Evolutionary conservation across 208 protist species (phyloP), one percentile per base, ranked within the genome.

Genomic region (Trypanosomatidae sp.): DNA sequence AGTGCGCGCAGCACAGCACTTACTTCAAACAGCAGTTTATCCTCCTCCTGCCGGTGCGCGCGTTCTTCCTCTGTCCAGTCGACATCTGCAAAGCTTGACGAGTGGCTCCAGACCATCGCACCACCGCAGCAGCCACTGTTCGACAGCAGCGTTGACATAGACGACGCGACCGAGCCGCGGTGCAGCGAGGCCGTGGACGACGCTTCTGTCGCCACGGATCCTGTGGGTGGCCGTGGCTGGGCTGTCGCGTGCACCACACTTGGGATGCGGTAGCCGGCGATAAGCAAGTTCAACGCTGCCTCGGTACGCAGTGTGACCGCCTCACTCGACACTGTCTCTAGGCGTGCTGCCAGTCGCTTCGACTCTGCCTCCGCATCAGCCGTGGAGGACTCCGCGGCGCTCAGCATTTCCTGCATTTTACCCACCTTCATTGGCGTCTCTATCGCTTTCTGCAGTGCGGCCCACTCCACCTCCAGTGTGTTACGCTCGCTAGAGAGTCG

Each of bases 401-500:
- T 44, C 66, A 78, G 73, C 62, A 89, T 64, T 41, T 53, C 43
- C 33, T 81, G 28, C 46, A 82, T 79, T 62, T 90, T 58, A 33
- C 43, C 64, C 33, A 87, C 59, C 15, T 86, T 81, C 28, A 76
- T 44, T 13, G 79, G 69, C 39, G 71, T 84, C 44, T 75, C 70
- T 44, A 83, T 49, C 22, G 69, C 70, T 33, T 71, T 82, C 75
- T 90, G 80, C 73, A 91, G 66, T 59, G 70, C 71, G 36, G 72
- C 66, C 85, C 84, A 93, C 73, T 93, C 90, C 13, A 80, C 52
- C 55, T 83, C 71, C 79, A 95, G 68, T 1, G 81, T 95, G 49
- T 69, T 60, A 9, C 76, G 50, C 77, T 95, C 90, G 33, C 86
- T 86, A 22, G 50, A 33, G 1, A 91, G 70, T 28, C 83, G 88